Conservation (phyloP, 139 green algal species). For the Chara braunii region DNA sequence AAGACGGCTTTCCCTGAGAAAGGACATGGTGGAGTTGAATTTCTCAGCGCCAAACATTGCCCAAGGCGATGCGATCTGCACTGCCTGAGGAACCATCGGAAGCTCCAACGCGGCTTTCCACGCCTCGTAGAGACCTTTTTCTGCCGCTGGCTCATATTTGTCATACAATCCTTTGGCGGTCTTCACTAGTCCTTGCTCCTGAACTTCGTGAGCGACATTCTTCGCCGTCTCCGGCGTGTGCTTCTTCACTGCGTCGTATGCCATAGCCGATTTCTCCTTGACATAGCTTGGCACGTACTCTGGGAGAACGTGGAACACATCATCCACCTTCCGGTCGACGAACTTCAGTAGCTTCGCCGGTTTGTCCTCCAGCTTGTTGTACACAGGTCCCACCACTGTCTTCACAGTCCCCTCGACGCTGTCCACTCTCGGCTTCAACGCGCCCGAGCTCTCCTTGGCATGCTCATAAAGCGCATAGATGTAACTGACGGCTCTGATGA, state of each 20-base stretch:
- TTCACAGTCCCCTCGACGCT: slow-evolving; percentile 23
- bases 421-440: slow-evolving; percentile 21
- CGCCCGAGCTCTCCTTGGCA: slow-evolving; percentile 20
- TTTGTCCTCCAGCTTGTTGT: slow-evolving; percentile 17
- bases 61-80: neutral
- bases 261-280: slow-evolving; percentile 8
- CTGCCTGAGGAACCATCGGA: slow-evolving; percentile 7
- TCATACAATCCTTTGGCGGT: neutral
- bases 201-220: neutral
- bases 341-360: slow-evolving; percentile 16
- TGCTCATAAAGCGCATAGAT: slow-evolving; percentile 16
- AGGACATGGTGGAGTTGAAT: slow-evolving; percentile 13
- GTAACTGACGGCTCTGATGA: neutral
- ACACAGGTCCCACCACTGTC: slow-evolving; percentile 30
- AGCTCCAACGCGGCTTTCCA: slow-evolving; percentile 5
- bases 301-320: neutral
- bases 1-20: slow-evolving; percentile 6
- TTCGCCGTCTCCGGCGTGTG: slow-evolving; percentile 1
- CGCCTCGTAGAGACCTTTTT: neutral
- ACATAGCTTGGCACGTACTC: slow-evolving; percentile 3
- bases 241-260: slow-evolving; percentile 3
- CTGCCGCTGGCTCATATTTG: slow-evolving; percentile 12
- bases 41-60: slow-evolving; percentile 8
- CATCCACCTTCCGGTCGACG: slow-evolving; percentile 27
- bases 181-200: neutral